Base-by-base conservation (phyloP, 306 rosid genomes). In the Dryas alaskensis region DNA sequence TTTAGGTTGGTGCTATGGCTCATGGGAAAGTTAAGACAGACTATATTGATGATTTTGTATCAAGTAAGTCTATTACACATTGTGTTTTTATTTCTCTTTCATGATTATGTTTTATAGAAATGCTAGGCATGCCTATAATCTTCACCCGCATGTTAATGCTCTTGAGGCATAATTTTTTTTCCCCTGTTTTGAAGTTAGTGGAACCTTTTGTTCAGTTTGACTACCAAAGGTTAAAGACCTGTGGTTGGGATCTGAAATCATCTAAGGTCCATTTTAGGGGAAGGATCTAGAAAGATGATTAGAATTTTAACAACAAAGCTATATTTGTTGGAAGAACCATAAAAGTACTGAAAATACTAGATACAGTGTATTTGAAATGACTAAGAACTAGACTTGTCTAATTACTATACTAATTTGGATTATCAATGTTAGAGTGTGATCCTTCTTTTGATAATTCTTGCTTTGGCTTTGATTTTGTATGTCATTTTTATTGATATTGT, bases 1-100 rank as follows among this genome's bases (percentile, higher is more conserved):
- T 59, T 78, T 83, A 93, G 98, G 87, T 89, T 19, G 97, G 97
- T 73, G 97, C 96, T 43, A 88, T 89, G 93, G 89, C 97, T 81
- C 96, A 88, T 74, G 97, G 96, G 69, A 89, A 88, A 87, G 69
- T 93, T 80, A 94, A 89, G 80, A 71, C 87, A 0, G 94, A 88
- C 69, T 93, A 86, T 66, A 87, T 84, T 12, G 92, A 93, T 0
- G 98, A 93, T 76, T 86, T 78, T 63, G 52, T 93, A 80, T 86
- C 97, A 78, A 76, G 98, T 93, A 84, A 8, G 88, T 73, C n/a
- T 25, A 64, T 64, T 8, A 4, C 68, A 2, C 42, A 4, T n/a
- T 43, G 50, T 64, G 50, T 4, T 69, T 51, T 22, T 40, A 17
- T 48, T 22, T 19, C 49, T 50, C 47, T 64, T 61, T 45, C 31